A percentile compares a stretch with the other conserved stretches of the same genome.
Conservation (phyloP, 2,329 filamentous ascomycete genomes). For the Amylocarpus encephaloides region DNA sequence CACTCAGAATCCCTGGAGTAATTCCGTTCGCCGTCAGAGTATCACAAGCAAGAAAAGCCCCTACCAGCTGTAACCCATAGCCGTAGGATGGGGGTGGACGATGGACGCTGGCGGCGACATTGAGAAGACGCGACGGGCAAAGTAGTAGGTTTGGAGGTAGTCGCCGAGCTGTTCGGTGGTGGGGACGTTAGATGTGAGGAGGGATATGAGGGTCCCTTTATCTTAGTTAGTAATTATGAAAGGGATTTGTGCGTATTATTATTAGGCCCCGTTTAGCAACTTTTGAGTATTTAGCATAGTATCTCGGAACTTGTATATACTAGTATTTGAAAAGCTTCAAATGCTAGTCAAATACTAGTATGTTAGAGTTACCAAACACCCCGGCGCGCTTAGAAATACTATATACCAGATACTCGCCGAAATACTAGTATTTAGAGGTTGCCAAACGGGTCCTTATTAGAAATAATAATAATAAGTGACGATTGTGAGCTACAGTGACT, state of each 20-base stretch:
- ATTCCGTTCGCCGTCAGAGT: constrained; percentile 55
- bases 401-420: too few species aligned
- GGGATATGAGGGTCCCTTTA: constrained; percentile 67
- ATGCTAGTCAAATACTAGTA: too few species aligned
- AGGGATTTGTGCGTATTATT: constrained; percentile 53
- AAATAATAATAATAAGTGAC: too few species aligned
- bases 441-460: too few species aligned
- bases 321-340: too few species aligned
- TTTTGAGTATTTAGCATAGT: too few species aligned
- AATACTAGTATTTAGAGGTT: too few species aligned
- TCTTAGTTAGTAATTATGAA: constrained; percentile 70
- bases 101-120: constrained; percentile 38
- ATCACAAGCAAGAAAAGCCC: constrained; percentile 69
- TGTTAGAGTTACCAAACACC: too few species aligned
- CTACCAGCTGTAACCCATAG: constrained; percentile 62
- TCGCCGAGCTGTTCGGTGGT: constrained; percentile 49
- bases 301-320: too few species aligned
- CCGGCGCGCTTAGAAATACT: too few species aligned
- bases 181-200: constrained; percentile 62
- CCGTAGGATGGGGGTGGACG: constrained; percentile 57
- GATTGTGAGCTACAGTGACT: too few species aligned
- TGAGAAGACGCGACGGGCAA: constrained; percentile 58
- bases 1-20: constrained; percentile 41
- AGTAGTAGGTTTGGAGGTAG: constrained; percentile 57
- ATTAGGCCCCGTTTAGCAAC: too few species aligned